Evolutionary conservation across 2,329 filamentous ascomycete species (phyloP).

Genomic region (Calonectria pseudoturangicola): DNA sequence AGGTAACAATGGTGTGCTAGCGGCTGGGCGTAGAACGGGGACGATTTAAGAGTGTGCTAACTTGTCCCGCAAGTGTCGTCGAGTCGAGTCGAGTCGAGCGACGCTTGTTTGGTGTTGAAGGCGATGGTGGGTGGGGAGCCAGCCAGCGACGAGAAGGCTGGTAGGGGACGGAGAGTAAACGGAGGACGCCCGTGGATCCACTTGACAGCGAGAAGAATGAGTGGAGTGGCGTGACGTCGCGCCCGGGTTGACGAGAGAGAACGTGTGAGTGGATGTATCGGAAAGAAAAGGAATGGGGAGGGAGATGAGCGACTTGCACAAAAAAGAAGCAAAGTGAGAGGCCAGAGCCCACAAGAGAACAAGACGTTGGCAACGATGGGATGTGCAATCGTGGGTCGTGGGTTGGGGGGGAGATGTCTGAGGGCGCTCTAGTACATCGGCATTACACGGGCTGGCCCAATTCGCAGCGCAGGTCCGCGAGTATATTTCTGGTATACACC

Average conservation of each 20-base stretch:
- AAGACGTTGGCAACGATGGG: constrained; percentile 21
- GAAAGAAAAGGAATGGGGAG: constrained; percentile 44
- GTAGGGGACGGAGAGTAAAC: constrained; percentile 25
- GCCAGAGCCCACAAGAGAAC: not conserved
- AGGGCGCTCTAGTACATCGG: constrained; percentile 1
- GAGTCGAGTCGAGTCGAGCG: constrained; percentile 28
- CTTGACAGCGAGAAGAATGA: constrained; percentile 39
- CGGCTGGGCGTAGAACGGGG: constrained; percentile 40
- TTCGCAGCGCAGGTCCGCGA: not conserved
- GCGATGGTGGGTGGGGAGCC: constrained; percentile 20
- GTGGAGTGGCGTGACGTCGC: constrained; percentile 51
- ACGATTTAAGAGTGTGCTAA: constrained; percentile 26
- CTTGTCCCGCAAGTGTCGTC: constrained; percentile 3
- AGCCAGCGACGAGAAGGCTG: not conserved
- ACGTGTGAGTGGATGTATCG: constrained; percentile 46
- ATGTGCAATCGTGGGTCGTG: constrained; percentile 21
- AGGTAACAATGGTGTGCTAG: constrained; percentile 41
- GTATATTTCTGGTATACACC: not conserved
- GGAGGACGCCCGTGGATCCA: constrained; percentile 31
- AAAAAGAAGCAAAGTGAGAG: constrained; percentile 41
- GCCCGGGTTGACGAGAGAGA: constrained; percentile 40
- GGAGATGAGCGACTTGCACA: constrained; percentile 41
- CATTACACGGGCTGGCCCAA: constrained; percentile 6
- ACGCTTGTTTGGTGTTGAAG: constrained; percentile 35
- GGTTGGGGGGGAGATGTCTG: constrained; percentile 9